Base-by-base conservation (phyloP, 2,329 filamentous ascomycete species). In the Teratosphaeria nubilosa region DNA sequence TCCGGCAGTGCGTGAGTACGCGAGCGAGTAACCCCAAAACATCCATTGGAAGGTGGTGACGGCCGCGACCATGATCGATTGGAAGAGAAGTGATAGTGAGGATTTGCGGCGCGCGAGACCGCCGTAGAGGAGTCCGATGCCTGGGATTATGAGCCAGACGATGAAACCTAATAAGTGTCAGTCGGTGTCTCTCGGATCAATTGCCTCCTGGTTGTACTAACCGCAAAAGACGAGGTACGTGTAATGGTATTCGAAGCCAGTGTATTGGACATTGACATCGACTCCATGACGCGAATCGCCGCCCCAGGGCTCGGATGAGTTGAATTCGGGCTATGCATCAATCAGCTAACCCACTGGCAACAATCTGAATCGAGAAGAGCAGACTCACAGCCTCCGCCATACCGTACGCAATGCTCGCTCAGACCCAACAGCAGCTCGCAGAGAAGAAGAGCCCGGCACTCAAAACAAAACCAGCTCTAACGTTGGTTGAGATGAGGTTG, bases 111-210 rank as follows among this genome's bases (percentile, higher is more conserved):
- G 78, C 5, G 83, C 79, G 30, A 87, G 77, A 56, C 84, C 84
- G 58, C 82, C 80, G 70, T 87, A 86, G 0, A 87, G 73, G 7
- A 87, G 76, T 53, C 83, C 84, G 63, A 87, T 83, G 22, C 83
- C 84, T 0, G 84, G 84, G 58, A 86, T 84, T 67, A 87, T 87
- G 55, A 86, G 71, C 79, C 82, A 86, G 56, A 86, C 83, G 56
- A 86, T 76, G 69, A 81, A 83, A 14, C 74, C 41, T 48, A 2
- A 7, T 22, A 22, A 22, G 20, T 48, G 20, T 48, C 16, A 48
- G 20, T 22, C 4, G 9, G n/a, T 22, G 16, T n/a, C 76, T 41
- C 22, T 20, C 14, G 5, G 25, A 24, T 1, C 5, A 16, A 37
- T 22, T n/a, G 16, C 1, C 16, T 5, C 3, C n/a, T 10, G 9